Evolutionary conservation across 1,284 basidiomycete genomes (phyloP).

Genomic region (Ustilago bromivora): DNA sequence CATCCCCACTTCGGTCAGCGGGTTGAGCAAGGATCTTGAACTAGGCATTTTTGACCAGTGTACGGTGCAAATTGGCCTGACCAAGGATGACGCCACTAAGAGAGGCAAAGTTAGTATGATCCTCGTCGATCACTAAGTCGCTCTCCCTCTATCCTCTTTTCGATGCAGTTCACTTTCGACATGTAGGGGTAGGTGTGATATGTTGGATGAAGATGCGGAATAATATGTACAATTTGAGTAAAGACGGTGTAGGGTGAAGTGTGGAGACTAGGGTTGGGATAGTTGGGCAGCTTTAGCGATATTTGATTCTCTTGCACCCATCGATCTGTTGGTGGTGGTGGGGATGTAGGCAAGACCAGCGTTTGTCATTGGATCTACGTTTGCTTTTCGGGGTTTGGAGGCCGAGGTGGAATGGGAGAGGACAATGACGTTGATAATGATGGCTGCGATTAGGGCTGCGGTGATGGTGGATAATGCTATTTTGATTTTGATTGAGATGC

Average conservation of each 20-base stretch:
- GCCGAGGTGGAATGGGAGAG: constrained; percentile 6
- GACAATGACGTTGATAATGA: constrained; percentile 25
- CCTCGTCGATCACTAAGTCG: constrained; percentile 71
- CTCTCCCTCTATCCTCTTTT: background rate
- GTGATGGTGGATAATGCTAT: constrained; percentile 5
- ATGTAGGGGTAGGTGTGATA: background rate
- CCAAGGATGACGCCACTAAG: constrained; percentile 94
- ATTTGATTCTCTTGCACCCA: background rate
- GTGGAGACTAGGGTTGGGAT: constrained; percentile 13
- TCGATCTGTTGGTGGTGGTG: background rate
- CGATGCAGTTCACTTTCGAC: too few species aligned
- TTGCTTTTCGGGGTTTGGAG: background rate
- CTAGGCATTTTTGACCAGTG: constrained; percentile 87
- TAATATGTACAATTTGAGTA: background rate
- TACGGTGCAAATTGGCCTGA: constrained; percentile 86
- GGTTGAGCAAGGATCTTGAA: constrained; percentile 49
- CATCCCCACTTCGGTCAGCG: constrained; percentile 73
- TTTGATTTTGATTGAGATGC: background rate
- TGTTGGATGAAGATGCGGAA: background rate
- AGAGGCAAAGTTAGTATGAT: constrained; percentile 91
- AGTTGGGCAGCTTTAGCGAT: constrained; percentile 28
- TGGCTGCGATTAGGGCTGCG: constrained; percentile 7
- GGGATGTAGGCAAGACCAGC: background rate
- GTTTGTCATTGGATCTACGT: background rate
- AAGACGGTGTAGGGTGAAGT: background rate